Evolutionary conservation across 352 stramenopile species (phyloP).

Genomic region (Globisporangium ultimum): DNA sequence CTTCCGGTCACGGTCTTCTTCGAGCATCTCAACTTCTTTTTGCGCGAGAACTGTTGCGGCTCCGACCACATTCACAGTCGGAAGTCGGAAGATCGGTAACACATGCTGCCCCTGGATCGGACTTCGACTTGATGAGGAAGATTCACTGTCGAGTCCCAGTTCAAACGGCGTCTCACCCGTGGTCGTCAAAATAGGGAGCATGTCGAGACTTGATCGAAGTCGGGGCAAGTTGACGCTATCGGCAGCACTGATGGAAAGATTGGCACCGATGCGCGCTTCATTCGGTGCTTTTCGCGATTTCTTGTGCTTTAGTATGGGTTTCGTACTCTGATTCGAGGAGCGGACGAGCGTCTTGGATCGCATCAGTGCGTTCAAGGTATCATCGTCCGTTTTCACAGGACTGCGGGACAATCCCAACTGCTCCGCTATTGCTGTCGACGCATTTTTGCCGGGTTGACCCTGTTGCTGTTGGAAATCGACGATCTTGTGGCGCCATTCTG

Average conservation of each 20-base stretch:
- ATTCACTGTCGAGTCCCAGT: conserved; percentile 35
- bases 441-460: conserved; percentile 13
- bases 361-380: conserved; percentile 30
- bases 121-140: conserved; percentile 1
- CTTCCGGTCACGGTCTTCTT: conserved; percentile 51
- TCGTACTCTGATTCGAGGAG: conserved; percentile 38
- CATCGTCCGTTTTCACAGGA: conserved; percentile 12
- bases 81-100: conserved; percentile 68
- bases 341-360: conserved; percentile 40
- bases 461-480: conserved; percentile 44
- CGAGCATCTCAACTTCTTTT: conserved; percentile 40
- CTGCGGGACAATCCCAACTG: conserved; percentile 40
- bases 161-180: conserved; percentile 73
- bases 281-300: conserved; percentile 13
- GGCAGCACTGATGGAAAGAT: neutral
- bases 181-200: conserved; percentile 71
- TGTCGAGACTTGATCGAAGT: conserved; percentile 40
- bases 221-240: conserved; percentile 1
- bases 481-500: conserved; percentile 68
- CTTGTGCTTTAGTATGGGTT: conserved; percentile 44
- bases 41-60: conserved; percentile 31
- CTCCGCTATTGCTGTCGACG: conserved; percentile 19
- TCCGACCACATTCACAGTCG: conserved; percentile 44
- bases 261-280: neutral
- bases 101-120: conserved; percentile 37